Base-by-base conservation (phyloP, 768 basidiomycete species). In the Pleurotus ostreatus region DNA sequence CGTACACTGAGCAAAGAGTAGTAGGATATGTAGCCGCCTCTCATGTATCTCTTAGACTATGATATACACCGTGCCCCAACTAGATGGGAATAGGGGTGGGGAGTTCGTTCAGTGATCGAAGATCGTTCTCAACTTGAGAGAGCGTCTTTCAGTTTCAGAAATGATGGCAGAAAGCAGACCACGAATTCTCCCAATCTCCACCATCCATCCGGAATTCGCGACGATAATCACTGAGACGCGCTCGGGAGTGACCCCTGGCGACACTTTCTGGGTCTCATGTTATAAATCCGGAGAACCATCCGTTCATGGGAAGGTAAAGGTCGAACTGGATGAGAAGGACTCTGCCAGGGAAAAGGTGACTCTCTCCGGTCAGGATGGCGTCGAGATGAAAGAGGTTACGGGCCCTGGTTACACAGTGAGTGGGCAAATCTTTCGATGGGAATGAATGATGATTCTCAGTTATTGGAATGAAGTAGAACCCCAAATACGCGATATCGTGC, bases 241-340 rank as follows among this genome's bases (percentile, higher is more conserved):
- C 15, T 77, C 81, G 38, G 86, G 82, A 0, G 57, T 80, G 2
- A 71, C 88, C 0, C 74, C 80, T 0, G 68, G 65, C 3, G 89
- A 92, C 57, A 78, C 77, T 56, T 80, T 88, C 65, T 92, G 88
- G 88, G 68, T 91, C 2, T 91, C 89, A 2, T 86, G 84, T 65
- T 92, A 92, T 71, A 76, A 79, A 56, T 45, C 67, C 0, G 75
- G 74, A 3, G 71, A 76, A 56, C 68, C 74, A 16, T 83, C 83
- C 6, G 78, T 88, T 0, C 89, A 92, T 63, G 82, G 84, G 0
- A 86, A 84, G 69, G 74, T 88, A 20, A 68, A 71, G 22, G 78
- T 81, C 3, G 66, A 73, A 43, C 71, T 85, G 25, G 79, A 84
- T 60, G 79, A 82, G n/a, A 68, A 68, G 11, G 76, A 85, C 57